These are phyloP conservation scores for Aspergillus cavernicola DNA, from an alignment of 495 filamentous ascomycete species.

Conservation along the genomic window DNA sequence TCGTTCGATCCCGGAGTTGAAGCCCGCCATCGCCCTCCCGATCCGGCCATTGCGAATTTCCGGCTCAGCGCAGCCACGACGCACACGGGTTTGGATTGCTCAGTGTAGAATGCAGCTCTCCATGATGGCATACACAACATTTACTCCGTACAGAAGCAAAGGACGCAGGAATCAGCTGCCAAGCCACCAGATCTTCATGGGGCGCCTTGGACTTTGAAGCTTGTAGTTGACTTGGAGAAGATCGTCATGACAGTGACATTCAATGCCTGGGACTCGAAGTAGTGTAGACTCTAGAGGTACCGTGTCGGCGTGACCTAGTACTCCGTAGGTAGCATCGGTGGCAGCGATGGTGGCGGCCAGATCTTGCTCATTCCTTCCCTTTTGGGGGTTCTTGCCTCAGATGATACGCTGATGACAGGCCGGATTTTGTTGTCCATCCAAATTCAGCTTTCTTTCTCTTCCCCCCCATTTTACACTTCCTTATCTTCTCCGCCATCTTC, in stretches of 20 bases:
- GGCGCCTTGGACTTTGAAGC: not conserved
- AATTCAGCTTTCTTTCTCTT: slow-evolving; percentile 8
- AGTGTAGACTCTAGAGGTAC: no score
- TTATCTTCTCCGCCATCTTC: slow-evolving; percentile 3
- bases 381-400: slow-evolving; percentile 18
- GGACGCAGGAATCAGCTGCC: not conserved
- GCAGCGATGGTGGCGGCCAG: not conserved
- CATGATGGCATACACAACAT: no score
- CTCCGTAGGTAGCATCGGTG: slow-evolving; percentile 6
- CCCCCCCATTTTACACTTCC: not conserved
- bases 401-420: slow-evolving; percentile 6
- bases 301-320: not conserved
- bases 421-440: slow-evolving; percentile 2
- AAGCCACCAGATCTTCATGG: slow-evolving; percentile 10
- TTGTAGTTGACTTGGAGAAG: not conserved
- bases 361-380: slow-evolving; percentile 9
- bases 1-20: not conserved
- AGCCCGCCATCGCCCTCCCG: not conserved
- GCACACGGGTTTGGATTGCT: not conserved
- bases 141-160: not conserved
- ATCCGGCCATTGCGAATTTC: not conserved
- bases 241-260: not conserved
- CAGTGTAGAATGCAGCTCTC: no score
- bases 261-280: no score
- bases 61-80: slow-evolving; percentile 3